phyloP scores from a whole-genome alignment of 306 rosid genomes.

The Quercus suber region DNA sequence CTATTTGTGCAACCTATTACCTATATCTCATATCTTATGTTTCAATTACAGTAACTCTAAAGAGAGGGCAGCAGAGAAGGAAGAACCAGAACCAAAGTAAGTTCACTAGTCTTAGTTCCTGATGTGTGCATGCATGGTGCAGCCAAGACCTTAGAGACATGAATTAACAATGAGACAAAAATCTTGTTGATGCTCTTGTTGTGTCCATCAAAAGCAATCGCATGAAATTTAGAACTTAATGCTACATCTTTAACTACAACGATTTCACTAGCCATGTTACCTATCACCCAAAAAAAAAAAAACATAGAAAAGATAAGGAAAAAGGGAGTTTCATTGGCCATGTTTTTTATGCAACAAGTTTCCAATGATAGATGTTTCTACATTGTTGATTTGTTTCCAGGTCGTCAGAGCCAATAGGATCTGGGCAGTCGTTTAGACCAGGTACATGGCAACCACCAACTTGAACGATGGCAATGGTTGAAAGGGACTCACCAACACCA shows the following conservation, averaged over 20 bases:
- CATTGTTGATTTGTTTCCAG: conserved; percentile 37
- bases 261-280: neutral
- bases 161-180: neutral
- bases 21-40: conserved; percentile 7
- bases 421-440: conserved; percentile 65
- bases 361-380: conserved; percentile 1
- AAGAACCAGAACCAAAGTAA: conserved; percentile 42
- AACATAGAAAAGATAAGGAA: too few relatives aligned
- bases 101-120: conserved; percentile 22
- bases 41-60: conserved; percentile 48
- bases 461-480: conserved; percentile 30
- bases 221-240: neutral
- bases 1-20: neutral
- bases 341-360: neutral
- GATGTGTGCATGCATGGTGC: neutral
- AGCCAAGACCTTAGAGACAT: conserved; percentile 6
- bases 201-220: neutral
- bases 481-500: conserved; percentile 13
- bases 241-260: neutral
- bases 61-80: conserved; percentile 36
- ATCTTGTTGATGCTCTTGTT: neutral
- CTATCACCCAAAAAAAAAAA: too few relatives aligned
- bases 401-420: conserved; percentile 74
- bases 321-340: too few relatives aligned
- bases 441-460: conserved; percentile 99